Percentiles rank a stretch among this genome's conserved stretches.
phyloP scores from a whole-genome alignment of 2,329 filamentous ascomycete genomes.

The Orbilia oligospora region DNA sequence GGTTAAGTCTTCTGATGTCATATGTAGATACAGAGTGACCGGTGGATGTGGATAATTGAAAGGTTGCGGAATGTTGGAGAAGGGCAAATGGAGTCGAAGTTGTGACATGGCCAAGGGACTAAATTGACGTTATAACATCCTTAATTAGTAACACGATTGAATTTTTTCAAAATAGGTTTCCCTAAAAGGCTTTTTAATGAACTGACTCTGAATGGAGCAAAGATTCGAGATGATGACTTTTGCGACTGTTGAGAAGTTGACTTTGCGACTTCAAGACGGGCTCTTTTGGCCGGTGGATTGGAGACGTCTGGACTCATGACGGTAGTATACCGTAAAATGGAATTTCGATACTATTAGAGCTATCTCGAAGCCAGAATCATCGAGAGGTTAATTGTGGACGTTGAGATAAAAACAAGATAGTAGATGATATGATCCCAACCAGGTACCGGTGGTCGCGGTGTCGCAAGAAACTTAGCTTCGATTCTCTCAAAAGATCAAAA shows the following conservation, averaged over 20 bases:
- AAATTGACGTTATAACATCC: slow-evolving; percentile 23
- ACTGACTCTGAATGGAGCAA: slow-evolving; percentile 90
- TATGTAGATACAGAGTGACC: slow-evolving; percentile 94
- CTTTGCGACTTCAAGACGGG: slow-evolving; percentile 46
- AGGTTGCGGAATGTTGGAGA: slow-evolving; percentile 88
- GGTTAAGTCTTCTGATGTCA: slow-evolving; percentile 88
- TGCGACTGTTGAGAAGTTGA: slow-evolving; percentile 17
- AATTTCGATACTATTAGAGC: not conserved
- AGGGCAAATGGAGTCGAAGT: slow-evolving; percentile 90
- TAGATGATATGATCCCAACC: not conserved
- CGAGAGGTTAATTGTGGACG: not conserved
- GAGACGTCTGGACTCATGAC: slow-evolving; percentile 41
- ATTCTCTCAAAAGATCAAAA: slow-evolving; percentile 33
- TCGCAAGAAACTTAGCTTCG: slow-evolving; percentile 10
- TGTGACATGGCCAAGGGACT: slow-evolving; percentile 95
- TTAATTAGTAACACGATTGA: not conserved
- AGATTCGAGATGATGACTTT: slow-evolving; percentile 79
- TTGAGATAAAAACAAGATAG: not conserved
- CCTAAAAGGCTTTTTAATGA: not conserved
- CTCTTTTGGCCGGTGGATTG: slow-evolving; percentile 56
- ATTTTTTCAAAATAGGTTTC: not conserved
- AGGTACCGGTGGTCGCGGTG: slow-evolving; percentile 4
- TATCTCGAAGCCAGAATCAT: not conserved
- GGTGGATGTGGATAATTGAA: slow-evolving; percentile 96
- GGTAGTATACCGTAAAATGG: not conserved